Evolutionary conservation across 768 basidiomycete genomes (phyloP).

Genomic region (Ramaria sp.): DNA sequence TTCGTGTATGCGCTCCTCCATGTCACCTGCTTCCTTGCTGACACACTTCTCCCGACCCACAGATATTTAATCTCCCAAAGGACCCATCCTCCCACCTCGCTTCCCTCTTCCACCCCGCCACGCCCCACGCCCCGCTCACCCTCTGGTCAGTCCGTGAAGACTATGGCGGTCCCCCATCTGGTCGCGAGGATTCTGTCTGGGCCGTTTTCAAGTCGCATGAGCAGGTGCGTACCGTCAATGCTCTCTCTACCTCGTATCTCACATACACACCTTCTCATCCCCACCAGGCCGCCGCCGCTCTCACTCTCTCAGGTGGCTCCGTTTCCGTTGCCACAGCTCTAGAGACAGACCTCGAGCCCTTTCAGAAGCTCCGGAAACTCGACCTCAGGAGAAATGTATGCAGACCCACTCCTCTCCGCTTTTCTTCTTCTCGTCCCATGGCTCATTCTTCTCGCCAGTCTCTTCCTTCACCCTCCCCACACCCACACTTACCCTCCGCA

Average conservation of each 20-base stretch:
- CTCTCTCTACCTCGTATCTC: slow-evolving; percentile 1
- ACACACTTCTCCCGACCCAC: slow-evolving; percentile 3
- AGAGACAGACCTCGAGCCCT: slow-evolving; percentile 51
- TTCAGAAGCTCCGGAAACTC: slow-evolving; percentile 42
- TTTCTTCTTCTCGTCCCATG: background rate
- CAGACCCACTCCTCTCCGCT: background rate
- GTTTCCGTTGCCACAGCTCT: slow-evolving; percentile 45
- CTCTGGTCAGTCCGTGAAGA: slow-evolving; percentile 39
- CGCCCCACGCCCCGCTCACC: slow-evolving; percentile 28
- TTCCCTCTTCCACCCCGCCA: slow-evolving; percentile 31
- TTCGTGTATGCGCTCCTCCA: slow-evolving; percentile 31
- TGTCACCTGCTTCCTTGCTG: slow-evolving; percentile 5
- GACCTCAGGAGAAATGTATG: slow-evolving; percentile 16
- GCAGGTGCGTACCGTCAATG: slow-evolving; percentile 46
- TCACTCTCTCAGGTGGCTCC: slow-evolving; percentile 33
- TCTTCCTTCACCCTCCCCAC: background rate
- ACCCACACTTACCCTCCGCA: background rate
- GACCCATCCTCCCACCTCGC: slow-evolving; percentile 9
- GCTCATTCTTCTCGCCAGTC: background rate
- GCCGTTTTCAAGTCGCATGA: slow-evolving; percentile 48
- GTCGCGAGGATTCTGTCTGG: slow-evolving; percentile 33
- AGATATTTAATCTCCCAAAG: slow-evolving; percentile 11
- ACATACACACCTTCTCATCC: slow-evolving; percentile 12
- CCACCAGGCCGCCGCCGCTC: slow-evolving; percentile 46
- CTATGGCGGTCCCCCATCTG: slow-evolving; percentile 11